Conservation (phyloP, 768 basidiomycete genomes). For the Podaxis sp. region DNA sequence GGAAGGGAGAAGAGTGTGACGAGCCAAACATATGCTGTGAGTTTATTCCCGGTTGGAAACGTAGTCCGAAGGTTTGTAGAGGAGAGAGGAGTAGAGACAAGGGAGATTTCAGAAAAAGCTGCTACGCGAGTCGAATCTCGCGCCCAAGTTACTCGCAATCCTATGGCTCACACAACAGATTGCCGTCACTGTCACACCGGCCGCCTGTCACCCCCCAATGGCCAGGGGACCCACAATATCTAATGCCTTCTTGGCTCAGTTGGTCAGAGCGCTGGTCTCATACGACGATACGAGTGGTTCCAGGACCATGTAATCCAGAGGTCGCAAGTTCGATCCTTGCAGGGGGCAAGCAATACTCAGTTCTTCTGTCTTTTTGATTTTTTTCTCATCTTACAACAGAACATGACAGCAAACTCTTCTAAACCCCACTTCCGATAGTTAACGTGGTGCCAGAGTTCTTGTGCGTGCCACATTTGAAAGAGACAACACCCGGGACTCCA, state of each 20-base stretch:
- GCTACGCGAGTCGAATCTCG: not conserved
- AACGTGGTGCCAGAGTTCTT: too few relatives aligned
- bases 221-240: not conserved
- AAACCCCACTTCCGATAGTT: too few relatives aligned
- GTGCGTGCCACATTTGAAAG: not conserved
- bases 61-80: not conserved
- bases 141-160: not conserved
- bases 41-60: not conserved
- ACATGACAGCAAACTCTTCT: not conserved
- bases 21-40: constrained; percentile 3
- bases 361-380: not conserved
- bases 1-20: not conserved
- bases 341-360: constrained; percentile 39
- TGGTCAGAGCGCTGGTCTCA: constrained; percentile 16
- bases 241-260: constrained; percentile 10
- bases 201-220: not conserved
- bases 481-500: not conserved
- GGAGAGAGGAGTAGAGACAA: not conserved
- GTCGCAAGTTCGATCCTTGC: constrained; percentile 64
- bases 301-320: constrained; percentile 44
- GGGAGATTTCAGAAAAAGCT: not conserved
- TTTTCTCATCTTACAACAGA: not conserved
- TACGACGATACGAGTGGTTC: not conserved
- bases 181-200: not conserved
- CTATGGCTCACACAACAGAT: not conserved